Evolutionary conservation across 2,329 filamentous ascomycete species (phyloP).

Genomic region (Amesomyces nigricolor): DNA sequence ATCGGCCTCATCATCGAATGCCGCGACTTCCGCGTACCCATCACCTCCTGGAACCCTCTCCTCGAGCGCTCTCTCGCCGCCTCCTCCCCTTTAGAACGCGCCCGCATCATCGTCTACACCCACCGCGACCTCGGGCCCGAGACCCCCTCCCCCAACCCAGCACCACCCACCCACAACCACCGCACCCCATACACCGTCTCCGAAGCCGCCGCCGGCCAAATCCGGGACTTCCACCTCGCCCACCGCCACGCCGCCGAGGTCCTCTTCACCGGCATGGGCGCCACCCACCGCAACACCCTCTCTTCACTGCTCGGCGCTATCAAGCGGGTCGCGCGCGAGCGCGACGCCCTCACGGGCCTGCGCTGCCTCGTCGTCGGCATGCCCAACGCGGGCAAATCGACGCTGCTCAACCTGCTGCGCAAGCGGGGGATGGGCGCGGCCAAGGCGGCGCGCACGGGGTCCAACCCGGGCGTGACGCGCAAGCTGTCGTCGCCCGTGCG

Average conservation of each 20-base stretch:
- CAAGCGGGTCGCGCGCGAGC: slow-evolving; percentile 42
- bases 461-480: slow-evolving; percentile 83
- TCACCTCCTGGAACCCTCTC: slow-evolving; percentile 83
- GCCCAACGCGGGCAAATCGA: slow-evolving; percentile 96
- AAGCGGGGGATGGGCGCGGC: slow-evolving; percentile 51
- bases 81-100: slow-evolving; percentile 44
- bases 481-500: slow-evolving; percentile 80
- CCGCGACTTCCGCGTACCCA: slow-evolving; percentile 83
- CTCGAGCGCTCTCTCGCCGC: slow-evolving; percentile 78
- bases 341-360: slow-evolving; percentile 68
- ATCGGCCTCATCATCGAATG: slow-evolving; percentile 91
- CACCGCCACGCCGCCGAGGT: slow-evolving; percentile 26
- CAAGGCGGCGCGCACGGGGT: slow-evolving; percentile 77
- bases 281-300: slow-evolving; percentile 26
- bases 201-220: not conserved
- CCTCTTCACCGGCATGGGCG: slow-evolving; percentile 29
- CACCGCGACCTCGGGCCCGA: slow-evolving; percentile 67
- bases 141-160: slow-evolving; percentile 11
- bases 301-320: slow-evolving; percentile 42
- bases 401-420: slow-evolving; percentile 82
- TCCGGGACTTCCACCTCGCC: slow-evolving; percentile 14
- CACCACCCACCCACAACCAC: not conserved
- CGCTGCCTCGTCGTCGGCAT: slow-evolving; percentile 88
- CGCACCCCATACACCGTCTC: not conserved
- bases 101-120: slow-evolving; percentile 83